Evolutionary conservation across 2,329 filamentous ascomycete species (phyloP).

Genomic region (Simplicillium aogashimaense): DNA sequence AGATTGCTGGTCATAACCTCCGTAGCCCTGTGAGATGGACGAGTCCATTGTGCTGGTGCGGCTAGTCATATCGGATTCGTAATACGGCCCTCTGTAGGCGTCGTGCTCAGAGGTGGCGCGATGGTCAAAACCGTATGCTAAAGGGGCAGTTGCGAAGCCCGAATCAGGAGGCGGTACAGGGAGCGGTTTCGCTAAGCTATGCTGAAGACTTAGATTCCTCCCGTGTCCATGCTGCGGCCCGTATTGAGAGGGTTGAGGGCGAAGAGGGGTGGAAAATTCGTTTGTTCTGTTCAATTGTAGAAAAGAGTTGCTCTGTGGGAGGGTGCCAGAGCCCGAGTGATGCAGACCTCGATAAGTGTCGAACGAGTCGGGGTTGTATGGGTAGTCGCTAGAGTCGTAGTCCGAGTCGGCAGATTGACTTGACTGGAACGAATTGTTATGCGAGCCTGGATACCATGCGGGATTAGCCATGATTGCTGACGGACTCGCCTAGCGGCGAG

Average conservation of each 20-base stretch:
- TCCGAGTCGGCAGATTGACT: too few relatives aligned
- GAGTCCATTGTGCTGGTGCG: conserved; percentile 41
- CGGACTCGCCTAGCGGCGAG: too few relatives aligned
- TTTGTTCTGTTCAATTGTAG: neutral
- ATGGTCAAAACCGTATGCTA: neutral
- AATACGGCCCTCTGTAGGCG: conserved; percentile 2
- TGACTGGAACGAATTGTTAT: too few relatives aligned
- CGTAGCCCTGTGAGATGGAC: conserved; percentile 25
- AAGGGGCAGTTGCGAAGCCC: conserved; percentile 3
- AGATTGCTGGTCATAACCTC: conserved; percentile 17
- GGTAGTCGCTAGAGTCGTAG: too few relatives aligned
- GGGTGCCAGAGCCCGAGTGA: too few relatives aligned
- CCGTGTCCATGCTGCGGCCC: conserved; percentile 26
- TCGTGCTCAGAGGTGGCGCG: neutral
- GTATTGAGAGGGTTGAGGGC: conserved; percentile 7
- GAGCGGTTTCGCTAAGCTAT: conserved; percentile 48
- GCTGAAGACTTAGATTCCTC: conserved; percentile 42
- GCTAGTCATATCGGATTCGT: conserved; percentile 24
- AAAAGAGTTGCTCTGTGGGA: too few relatives aligned
- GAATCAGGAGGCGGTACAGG: conserved; percentile 35
- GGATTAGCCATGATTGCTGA: too few relatives aligned
- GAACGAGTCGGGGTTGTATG: too few relatives aligned
- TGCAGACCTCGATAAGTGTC: too few relatives aligned
- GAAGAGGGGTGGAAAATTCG: conserved; percentile 7
- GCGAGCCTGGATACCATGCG: too few relatives aligned